Evolutionary conservation across 495 filamentous ascomycete genomes (phyloP).

Genomic region (Penicillium parvum): DNA sequence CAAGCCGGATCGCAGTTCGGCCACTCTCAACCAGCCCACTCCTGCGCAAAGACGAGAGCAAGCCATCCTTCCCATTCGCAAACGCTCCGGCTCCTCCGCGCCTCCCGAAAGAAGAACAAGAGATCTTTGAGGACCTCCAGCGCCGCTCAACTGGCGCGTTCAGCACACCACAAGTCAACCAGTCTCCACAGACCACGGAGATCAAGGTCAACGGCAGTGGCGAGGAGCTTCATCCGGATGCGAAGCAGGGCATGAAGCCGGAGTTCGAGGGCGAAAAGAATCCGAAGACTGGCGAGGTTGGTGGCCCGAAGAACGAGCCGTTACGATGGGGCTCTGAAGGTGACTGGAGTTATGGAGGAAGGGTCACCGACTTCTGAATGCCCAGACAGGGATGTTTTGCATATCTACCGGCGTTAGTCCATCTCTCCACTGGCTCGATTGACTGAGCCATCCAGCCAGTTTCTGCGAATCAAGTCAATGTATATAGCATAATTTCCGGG

Average conservation of each 20-base stretch:
- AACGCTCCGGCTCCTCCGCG: constrained; percentile 70
- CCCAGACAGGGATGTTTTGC: constrained; percentile 1
- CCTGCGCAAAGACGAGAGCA: constrained; percentile 27
- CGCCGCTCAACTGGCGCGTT: constrained; percentile 66
- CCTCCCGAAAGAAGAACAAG: constrained; percentile 83
- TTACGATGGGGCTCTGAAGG: constrained; percentile 74
- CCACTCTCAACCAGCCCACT: constrained; percentile 31
- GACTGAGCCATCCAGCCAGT: background rate
- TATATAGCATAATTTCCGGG: too few relatives aligned
- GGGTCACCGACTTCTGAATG: constrained; percentile 85
- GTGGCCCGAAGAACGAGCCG: constrained; percentile 97
- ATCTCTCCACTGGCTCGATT: background rate
- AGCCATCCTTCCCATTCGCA: constrained; percentile 35
- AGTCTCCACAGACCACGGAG: constrained; percentile 26
- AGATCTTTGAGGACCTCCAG: constrained; percentile 87
- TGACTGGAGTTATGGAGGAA: constrained; percentile 95
- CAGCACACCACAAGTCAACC: constrained; percentile 52
- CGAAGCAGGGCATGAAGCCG: constrained; percentile 67
- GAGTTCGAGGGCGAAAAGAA: constrained; percentile 94
- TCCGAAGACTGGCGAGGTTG: constrained; percentile 93
- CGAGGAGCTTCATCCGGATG: constrained; percentile 65
- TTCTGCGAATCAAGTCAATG: background rate
- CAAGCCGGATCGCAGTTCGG: constrained; percentile 22
- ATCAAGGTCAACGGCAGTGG: constrained; percentile 50
- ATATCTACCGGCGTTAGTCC: constrained; percentile 22